These are phyloP conservation scores for Emericellopsis atlantica DNA, from an alignment of 2,329 filamentous ascomycete species.

Conservation along the genomic window DNA sequence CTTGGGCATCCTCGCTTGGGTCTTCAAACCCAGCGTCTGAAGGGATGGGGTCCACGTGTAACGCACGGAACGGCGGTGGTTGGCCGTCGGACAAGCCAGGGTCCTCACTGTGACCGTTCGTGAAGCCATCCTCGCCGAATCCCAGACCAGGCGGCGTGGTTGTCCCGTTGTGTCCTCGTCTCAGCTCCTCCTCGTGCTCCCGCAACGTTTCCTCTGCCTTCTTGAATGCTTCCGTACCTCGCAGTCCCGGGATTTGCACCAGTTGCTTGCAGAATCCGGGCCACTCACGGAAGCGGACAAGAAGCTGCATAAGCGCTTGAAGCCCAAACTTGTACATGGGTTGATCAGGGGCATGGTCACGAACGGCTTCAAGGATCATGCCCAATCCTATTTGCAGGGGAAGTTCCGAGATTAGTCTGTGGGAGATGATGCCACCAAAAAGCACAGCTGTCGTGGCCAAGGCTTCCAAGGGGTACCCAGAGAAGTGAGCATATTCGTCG, in stretches of 20 bases:
- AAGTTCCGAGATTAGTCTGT: conserved; percentile 78
- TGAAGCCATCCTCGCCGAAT: conserved; percentile 34
- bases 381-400: conserved; percentile 88
- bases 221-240: conserved; percentile 72
- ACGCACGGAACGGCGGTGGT: conserved; percentile 61
- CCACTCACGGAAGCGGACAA: conserved; percentile 78
- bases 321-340: conserved; percentile 98
- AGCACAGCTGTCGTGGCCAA: conserved; percentile 90
- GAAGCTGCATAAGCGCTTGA: conserved; percentile 83
- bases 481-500: conserved; percentile 92
- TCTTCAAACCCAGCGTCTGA: conserved; percentile 60
- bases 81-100: conserved; percentile 43
- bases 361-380: conserved; percentile 94
- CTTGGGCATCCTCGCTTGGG: conserved; percentile 73
- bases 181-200: conserved; percentile 49
- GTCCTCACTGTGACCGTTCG: conserved; percentile 63
- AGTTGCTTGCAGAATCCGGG: conserved; percentile 86
- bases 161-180: conserved; percentile 41
- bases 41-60: conserved; percentile 62
- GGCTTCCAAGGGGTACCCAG: conserved; percentile 91
- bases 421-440: conserved; percentile 93
- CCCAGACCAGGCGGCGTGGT: conserved; percentile 19
- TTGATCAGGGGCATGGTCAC: conserved; percentile 69
- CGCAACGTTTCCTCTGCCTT: conserved; percentile 72
- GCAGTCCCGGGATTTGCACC: conserved; percentile 67